Base-by-base conservation (phyloP, 2,329 filamentous ascomycete species). In the Dothidotthia symphoricarpi region DNA sequence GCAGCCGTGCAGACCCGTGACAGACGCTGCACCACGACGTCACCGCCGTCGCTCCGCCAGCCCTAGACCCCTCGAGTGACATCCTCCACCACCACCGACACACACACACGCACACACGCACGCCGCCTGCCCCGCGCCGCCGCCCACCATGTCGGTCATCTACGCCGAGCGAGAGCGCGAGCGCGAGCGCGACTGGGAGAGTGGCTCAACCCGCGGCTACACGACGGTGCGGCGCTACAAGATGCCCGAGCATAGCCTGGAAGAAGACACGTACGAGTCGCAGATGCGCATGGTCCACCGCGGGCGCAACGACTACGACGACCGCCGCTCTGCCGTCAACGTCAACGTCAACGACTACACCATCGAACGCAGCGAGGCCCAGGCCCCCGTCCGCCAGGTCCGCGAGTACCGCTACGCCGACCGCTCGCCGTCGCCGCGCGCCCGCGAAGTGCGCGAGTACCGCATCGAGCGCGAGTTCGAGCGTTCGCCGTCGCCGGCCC, bases 161-260 rank as follows among this genome's bases (percentile, higher is more conserved):
- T 71, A 68, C 59, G 69, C 56, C 45, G 40, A 45, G 33, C 53
- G 63, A 43, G 70, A 73, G 55, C 61, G 66, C 41, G 66, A 68
- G 36, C 65, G 70, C 34, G 69, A 73, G 52, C 67, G 69, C 46
- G 69, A 73, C 50, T 70, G 68, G 60, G 70, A 72, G 29, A 58
- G 64, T 11, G 57, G 60, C 22, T 49, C 52, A 30, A 51, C 52
- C 36, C 51, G 55, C 56, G 66, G 66, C 43, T 71, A 46, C 17
- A 63, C 62, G 44, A 78, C 75, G 6, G 74, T 82, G 51, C 79
- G 78, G 58, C 77, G 79, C 53, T 83, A 83, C 69, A 71, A 73
- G 45, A 63, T 75, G n/a, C 74, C 74, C 33, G 73, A 77, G 32
- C 51, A 52, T 36, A 66, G 67, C 40, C 66, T 70, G 25, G 59